Evolutionary conservation across 495 filamentous ascomycete genomes (phyloP), one percentile per base, ranked within the genome.

Genomic region (Penicillium fimorum): DNA sequence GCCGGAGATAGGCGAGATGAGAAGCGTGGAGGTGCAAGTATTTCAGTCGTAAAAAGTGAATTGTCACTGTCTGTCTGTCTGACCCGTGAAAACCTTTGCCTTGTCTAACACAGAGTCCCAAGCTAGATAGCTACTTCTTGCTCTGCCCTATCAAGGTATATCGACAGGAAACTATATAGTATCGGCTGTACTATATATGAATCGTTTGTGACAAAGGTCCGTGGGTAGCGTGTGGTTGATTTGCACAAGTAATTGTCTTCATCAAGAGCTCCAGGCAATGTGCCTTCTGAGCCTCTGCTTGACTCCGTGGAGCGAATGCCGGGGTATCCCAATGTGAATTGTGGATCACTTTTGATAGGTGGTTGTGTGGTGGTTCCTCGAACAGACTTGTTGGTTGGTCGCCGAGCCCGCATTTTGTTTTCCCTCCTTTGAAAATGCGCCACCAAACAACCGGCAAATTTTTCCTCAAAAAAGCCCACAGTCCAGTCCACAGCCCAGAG

Each of bases 161-260:
- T 82, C 81, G 79, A 84, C 76, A 83, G 76, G 76, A 83, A 80
- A 82, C 82, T 84, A 83, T 79, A 77, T 80, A 82, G 79, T 76
- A 81, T 80, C 75, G 70, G 79, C 69, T 78, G 75, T 77, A 79
- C 77, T 80, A 78, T 77, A 66, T 66, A 64, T 68, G 35, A 64
- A 67, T 71, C 60, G 72, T 70, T 73, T 47, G 73, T 65, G 69
- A 68, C 52, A 65, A 70, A 55, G 62, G 53, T 62, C 64, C 63
- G 64, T 48, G 57, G 56, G 62, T 63, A 49, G 56, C 51, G 50
- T 60, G 32, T 50, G 22, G 10, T 50, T 17, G 50, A 12, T 44
- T 46, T 24, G 30, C 35, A 30, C 35, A 20, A 52, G 27, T 5
- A 15, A 29, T 52, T 33, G 43, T 47, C 38, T 33, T 32, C 9